Evolutionary conservation across 2,329 filamentous ascomycete species (phyloP).

Genomic region (Cercospora sp.): DNA sequence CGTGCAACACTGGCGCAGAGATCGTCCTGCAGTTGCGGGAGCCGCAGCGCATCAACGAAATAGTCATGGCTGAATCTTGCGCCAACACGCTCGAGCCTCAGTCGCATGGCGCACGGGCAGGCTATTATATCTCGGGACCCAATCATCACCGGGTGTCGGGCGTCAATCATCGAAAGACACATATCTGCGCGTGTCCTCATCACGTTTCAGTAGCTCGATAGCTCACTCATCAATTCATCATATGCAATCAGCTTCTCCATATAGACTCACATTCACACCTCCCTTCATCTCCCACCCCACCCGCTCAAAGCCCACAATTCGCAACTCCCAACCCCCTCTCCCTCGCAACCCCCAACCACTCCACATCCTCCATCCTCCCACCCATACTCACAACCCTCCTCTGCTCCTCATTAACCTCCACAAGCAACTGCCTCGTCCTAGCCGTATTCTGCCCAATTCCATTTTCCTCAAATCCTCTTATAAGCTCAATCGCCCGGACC

Average conservation of each 20-base stretch:
- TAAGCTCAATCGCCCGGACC: slow-evolving; percentile 50
- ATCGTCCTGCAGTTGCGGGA: too few species aligned
- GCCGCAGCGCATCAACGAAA: too few species aligned
- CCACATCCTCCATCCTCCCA: slow-evolving; percentile 48
- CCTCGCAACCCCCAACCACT: slow-evolving; percentile 54
- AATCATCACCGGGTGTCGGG: too few species aligned
- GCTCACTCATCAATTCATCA: not conserved
- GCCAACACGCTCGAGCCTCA: too few species aligned
- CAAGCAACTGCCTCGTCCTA: slow-evolving; percentile 49
- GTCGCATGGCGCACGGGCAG: too few species aligned
- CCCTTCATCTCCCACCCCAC: not conserved
- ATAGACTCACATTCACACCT: not conserved
- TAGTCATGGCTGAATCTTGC: too few species aligned
- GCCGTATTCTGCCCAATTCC: slow-evolving; percentile 51
- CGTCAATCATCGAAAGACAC: too few species aligned
- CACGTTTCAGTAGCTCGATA: not conserved
- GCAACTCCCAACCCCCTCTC: slow-evolving; percentile 51
- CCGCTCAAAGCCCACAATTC: slow-evolving; percentile 52
- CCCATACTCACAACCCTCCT: slow-evolving; percentile 37
- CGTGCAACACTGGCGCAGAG: too few species aligned
- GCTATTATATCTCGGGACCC: too few species aligned
- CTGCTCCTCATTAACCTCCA: slow-evolving; percentile 53
- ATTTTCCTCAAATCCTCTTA: slow-evolving; percentile 51
- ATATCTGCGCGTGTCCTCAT: too few species aligned
- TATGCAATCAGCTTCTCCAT: not conserved